These are phyloP conservation scores for Sclerotinia glacialis DNA, from an alignment of 2,329 filamentous ascomycete species.

Conservation along the genomic window DNA sequence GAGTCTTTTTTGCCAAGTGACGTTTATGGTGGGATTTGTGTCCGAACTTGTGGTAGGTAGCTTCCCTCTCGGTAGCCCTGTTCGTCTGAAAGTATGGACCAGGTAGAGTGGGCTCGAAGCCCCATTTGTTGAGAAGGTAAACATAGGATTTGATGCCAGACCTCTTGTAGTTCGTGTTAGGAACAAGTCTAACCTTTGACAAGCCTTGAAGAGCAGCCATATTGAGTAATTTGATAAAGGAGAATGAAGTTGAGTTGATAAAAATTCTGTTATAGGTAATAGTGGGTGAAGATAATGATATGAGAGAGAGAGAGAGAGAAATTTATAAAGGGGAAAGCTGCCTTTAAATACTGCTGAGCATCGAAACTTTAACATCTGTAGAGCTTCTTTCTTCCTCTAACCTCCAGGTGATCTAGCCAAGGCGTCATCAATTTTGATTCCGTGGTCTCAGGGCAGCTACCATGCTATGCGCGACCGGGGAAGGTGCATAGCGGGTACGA, in stretches of 20 bases:
- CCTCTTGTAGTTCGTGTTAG: slow-evolving; percentile 58
- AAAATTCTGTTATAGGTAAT: slow-evolving; percentile 1
- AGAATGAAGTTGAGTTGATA: neutral
- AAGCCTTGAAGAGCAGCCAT: slow-evolving; percentile 38
- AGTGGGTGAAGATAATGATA: neutral
- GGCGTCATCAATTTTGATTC: slow-evolving; percentile 16
- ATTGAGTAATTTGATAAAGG: slow-evolving; percentile 20
- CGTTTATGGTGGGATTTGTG: slow-evolving; percentile 49
- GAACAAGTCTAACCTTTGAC: slow-evolving; percentile 49
- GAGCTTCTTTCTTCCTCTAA: neutral
- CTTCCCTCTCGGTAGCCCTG: slow-evolving; percentile 42
- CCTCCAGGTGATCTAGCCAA: slow-evolving; percentile 11
- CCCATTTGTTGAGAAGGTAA: slow-evolving; percentile 58
- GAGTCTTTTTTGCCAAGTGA: slow-evolving; percentile 47
- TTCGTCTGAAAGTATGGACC: slow-evolving; percentile 58
- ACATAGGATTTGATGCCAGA: slow-evolving; percentile 63
- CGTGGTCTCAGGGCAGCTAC: slow-evolving; percentile 16
- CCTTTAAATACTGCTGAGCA: slow-evolving; percentile 15
- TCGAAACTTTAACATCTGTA: neutral
- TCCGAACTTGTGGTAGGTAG: slow-evolving; percentile 48
- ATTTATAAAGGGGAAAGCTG: neutral
- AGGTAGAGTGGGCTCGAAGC: slow-evolving; percentile 59
- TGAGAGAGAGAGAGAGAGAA: neutral
- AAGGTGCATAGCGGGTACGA: slow-evolving; percentile 16
- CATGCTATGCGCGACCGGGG: slow-evolving; percentile 16